Evolutionary conservation across 2,329 filamentous ascomycete species (phyloP).

Genomic region (Cladosporium colombiae): DNA sequence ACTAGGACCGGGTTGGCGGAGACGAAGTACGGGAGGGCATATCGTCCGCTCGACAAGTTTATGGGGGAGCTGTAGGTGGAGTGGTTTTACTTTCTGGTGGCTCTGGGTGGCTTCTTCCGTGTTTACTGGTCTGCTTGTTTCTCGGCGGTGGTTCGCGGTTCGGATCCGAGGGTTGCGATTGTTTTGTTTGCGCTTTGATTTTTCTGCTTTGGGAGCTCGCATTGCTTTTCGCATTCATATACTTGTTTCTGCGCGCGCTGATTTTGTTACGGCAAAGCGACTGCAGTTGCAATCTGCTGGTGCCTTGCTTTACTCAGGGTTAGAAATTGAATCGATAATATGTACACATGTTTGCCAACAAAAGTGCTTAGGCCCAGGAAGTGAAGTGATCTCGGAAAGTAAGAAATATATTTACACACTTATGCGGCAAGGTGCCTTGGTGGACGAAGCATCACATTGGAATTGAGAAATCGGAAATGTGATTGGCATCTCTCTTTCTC

Average conservation of each 20-base stretch:
- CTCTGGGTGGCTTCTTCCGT: background rate
- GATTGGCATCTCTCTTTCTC: background rate
- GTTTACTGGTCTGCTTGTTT: background rate
- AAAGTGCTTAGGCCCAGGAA: no score
- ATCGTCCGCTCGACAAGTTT: background rate
- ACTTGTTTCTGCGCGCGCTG: background rate
- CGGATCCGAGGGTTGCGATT: background rate
- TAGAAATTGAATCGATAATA: background rate
- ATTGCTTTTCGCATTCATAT: background rate
- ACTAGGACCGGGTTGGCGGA: background rate
- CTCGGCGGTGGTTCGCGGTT: background rate
- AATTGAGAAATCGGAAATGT: background rate
- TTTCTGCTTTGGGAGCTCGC: background rate
- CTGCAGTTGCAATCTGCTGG: background rate
- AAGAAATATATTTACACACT: no score
- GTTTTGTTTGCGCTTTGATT: background rate
- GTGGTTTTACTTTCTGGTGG: background rate
- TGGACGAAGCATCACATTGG: background rate
- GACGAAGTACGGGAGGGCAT: background rate
- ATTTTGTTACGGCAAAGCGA: background rate
- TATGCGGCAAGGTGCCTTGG: background rate
- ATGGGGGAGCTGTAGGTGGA: background rate
- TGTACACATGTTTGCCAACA: background rate
- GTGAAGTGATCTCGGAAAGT: no score
- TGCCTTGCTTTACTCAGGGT: background rate